Evolutionary conservation across 176 grass and related monocot genomes (phyloP).

Genomic region (Elymus sibiricus): DNA sequence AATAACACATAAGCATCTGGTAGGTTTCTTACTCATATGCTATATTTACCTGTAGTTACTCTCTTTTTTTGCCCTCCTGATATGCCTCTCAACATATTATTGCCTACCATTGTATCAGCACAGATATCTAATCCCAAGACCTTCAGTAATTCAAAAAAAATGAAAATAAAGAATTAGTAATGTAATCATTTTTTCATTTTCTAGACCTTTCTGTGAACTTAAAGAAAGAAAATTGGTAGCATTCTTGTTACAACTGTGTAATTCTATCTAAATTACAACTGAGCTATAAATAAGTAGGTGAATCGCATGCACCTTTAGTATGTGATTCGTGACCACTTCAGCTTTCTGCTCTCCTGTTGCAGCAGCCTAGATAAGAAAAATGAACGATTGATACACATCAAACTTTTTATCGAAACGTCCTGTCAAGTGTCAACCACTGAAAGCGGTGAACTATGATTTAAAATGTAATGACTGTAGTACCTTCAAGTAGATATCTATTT

Average conservation of each 20-base stretch:
- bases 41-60: constrained; percentile 83
- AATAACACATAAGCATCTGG: neutral
- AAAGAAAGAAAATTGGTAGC: neutral
- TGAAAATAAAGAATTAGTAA: constrained; percentile 1
- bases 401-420: neutral
- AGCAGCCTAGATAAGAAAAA: constrained; percentile 46
- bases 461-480: constrained; percentile 19
- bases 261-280: neutral
- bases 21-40: neutral
- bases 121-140: constrained; percentile 76
- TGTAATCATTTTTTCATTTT: neutral
- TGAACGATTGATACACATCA: neutral
- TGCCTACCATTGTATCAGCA: constrained; percentile 75
- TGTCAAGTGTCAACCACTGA: neutral
- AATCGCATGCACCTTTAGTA: constrained; percentile 55
- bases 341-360: constrained; percentile 69
- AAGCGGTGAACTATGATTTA: neutral
- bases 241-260: neutral
- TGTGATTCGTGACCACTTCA: constrained; percentile 74
- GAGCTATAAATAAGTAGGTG: neutral
- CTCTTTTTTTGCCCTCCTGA: constrained; percentile 87
- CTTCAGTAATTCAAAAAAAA: constrained; percentile 29
- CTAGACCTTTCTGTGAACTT: neutral
- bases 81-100: constrained; percentile 80
- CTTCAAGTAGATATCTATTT: constrained; percentile 83